phyloP scores from a whole-genome alignment of 352 stramenopile species.

The Phytophthora uliginosa region DNA sequence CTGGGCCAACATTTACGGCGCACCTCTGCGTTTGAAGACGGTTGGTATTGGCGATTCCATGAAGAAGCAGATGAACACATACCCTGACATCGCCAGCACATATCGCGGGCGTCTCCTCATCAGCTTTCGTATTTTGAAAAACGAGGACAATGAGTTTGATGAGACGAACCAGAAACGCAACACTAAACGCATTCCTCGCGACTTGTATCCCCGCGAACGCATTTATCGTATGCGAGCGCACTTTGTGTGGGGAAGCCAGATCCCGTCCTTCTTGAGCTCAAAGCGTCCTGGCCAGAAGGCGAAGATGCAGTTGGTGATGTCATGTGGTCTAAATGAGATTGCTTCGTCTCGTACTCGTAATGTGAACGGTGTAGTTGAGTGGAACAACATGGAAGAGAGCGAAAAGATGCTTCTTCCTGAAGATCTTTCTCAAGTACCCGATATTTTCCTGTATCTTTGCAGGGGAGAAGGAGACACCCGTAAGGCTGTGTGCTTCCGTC shows the following conservation, averaged over 20 bases:
- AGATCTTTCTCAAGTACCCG: conserved; percentile 82
- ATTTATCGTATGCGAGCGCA: conserved; percentile 83
- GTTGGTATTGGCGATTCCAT: conserved; percentile 67
- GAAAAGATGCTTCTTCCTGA: conserved; percentile 82
- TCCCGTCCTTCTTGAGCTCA: conserved; percentile 78
- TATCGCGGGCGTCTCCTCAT: conserved; percentile 89
- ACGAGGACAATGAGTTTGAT: conserved; percentile 78
- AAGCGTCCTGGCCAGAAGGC: conserved; percentile 79
- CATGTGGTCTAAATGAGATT: conserved; percentile 73
- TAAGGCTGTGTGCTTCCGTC: conserved; percentile 81
- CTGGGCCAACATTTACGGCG: conserved; percentile 87
- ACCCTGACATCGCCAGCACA: conserved; percentile 82
- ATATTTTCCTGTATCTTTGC: conserved; percentile 92
- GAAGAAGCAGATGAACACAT: conserved; percentile 90
- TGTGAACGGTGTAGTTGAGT: conserved; percentile 85
- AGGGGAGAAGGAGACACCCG: conserved; percentile 69
- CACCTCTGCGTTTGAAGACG: conserved; percentile 64
- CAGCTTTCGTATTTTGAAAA: conserved; percentile 75
- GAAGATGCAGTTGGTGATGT: conserved; percentile 84
- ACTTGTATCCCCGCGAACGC: conserved; percentile 67
- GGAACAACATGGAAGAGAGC: conserved; percentile 84
- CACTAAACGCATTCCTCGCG: conserved; percentile 67
- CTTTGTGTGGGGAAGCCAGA: conserved; percentile 80
- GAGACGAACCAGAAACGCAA: conserved; percentile 90
- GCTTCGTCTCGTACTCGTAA: conserved; percentile 68